Conservation (phyloP, 2,329 filamentous ascomycete genomes). For the Aspergillus persii region DNA sequence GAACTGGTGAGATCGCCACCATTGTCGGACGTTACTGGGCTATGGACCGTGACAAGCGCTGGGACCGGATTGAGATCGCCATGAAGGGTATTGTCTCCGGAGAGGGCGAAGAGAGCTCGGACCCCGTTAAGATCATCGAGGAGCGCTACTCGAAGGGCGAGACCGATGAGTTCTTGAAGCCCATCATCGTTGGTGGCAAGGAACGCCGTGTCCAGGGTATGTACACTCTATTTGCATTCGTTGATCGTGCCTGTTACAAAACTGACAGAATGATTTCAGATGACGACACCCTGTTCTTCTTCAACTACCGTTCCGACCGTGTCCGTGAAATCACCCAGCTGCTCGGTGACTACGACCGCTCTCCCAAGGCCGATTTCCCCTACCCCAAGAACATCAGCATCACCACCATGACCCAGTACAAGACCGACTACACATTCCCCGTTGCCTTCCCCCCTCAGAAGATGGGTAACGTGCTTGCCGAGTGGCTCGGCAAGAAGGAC, state of each 20-base stretch:
- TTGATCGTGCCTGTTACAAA: background rate
- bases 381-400: slow-evolving; percentile 86
- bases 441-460: slow-evolving; percentile 90
- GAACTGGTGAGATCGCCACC: slow-evolving; percentile 82
- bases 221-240: slow-evolving; percentile 17
- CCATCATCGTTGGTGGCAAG: slow-evolving; percentile 88
- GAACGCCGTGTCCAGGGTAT: slow-evolving; percentile 80
- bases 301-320: slow-evolving; percentile 99
- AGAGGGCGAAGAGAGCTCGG: slow-evolving; percentile 80
- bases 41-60: slow-evolving; percentile 99
- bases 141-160: slow-evolving; percentile 83
- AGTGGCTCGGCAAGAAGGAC: slow-evolving; percentile 88
- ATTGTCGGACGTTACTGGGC: slow-evolving; percentile 95
- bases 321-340: slow-evolving; percentile 95
- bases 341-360: slow-evolving; percentile 87
- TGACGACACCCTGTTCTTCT: slow-evolving; percentile 95
- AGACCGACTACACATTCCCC: slow-evolving; percentile 87
- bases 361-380: slow-evolving; percentile 83
- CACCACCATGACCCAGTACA: slow-evolving; percentile 98
- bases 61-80: slow-evolving; percentile 89
- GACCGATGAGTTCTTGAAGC: slow-evolving; percentile 97
- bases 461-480: slow-evolving; percentile 97
- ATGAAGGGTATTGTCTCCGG: slow-evolving; percentile 82
- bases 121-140: slow-evolving; percentile 83
- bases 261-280: slow-evolving; percentile 52